Conservation (phyloP, 805 yeast species). For the Nakazawaea wyomingensis region DNA sequence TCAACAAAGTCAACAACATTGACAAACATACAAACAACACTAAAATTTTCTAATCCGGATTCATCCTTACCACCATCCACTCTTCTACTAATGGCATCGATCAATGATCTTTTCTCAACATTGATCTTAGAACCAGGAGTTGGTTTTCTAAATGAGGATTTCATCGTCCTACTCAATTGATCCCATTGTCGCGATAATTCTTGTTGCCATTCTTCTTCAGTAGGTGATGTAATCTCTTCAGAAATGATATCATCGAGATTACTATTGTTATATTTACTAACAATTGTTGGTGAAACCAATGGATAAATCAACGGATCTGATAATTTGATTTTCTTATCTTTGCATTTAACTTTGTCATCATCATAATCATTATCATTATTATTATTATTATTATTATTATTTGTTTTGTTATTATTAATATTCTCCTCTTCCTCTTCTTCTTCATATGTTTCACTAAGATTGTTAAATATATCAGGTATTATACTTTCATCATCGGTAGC, state of each 20-base stretch:
- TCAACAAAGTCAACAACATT: slow-evolving; percentile 68
- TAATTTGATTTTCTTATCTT: slow-evolving; percentile 4
- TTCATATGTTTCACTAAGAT: slow-evolving; percentile 15
- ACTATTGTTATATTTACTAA: neutral
- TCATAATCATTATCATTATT: slow-evolving; percentile 12
- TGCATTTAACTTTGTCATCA: slow-evolving; percentile 12
- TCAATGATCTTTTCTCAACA: slow-evolving; percentile 44
- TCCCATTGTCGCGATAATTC: slow-evolving; percentile 67
- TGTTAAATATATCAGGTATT: neutral
- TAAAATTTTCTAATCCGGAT: slow-evolving; percentile 60
- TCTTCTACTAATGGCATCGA: slow-evolving; percentile 74
- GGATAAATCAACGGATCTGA: slow-evolving; percentile 19
- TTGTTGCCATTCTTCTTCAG: slow-evolving; percentile 57
- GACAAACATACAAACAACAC: slow-evolving; percentile 62
- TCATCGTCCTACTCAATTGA: slow-evolving; percentile 49
- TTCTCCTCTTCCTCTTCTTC: too few species aligned
- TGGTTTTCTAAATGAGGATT: slow-evolving; percentile 68
- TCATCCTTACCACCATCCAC: slow-evolving; percentile 74
- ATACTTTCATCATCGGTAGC: slow-evolving; percentile 1
- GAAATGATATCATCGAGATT: neutral
- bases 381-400: neutral
- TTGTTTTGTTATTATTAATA: neutral
- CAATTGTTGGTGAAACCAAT: slow-evolving; percentile 17
- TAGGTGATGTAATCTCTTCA: slow-evolving; percentile 35
- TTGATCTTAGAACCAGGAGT: slow-evolving; percentile 59